These are phyloP conservation scores for Fusarium pseudoanthophilum DNA, from an alignment of 2,329 filamentous ascomycete genomes.

Conservation along the genomic window DNA sequence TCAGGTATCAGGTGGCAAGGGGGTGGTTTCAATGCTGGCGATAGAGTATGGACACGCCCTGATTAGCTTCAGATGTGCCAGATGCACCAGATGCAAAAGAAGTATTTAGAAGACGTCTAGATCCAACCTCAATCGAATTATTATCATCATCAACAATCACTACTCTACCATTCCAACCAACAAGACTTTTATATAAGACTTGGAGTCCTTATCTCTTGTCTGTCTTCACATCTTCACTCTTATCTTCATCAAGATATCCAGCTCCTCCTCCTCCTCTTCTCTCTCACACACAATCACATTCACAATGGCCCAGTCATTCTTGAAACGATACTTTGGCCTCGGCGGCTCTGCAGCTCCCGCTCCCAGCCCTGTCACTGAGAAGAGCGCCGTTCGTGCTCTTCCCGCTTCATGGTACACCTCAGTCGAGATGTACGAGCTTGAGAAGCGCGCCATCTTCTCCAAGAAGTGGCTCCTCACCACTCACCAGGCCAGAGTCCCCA, in stretches of 20 bases:
- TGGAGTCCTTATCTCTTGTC: not conserved
- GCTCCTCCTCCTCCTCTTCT: not conserved
- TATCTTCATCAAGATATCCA: conserved; percentile 13
- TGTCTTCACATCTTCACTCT: not conserved
- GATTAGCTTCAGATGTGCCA: conserved; percentile 27
- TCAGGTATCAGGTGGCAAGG: conserved; percentile 39
- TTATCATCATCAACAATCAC: conserved; percentile 29
- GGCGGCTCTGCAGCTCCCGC: conserved; percentile 37
- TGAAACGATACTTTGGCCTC: conserved; percentile 54
- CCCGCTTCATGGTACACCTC: conserved; percentile 64
- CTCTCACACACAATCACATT: conserved; percentile 12
- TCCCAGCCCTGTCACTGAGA: conserved; percentile 19
- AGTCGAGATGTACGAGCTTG: conserved; percentile 66
- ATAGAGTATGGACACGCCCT: conserved; percentile 22
- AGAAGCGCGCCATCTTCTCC: conserved; percentile 67
- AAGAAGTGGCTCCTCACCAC: conserved; percentile 66
- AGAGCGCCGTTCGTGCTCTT: conserved; percentile 50
- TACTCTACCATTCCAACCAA: conserved; percentile 13
- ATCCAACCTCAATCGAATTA: conserved; percentile 26
- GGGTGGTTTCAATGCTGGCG: conserved; percentile 10
- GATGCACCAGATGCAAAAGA: conserved; percentile 13
- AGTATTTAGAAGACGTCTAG: conserved; percentile 40
- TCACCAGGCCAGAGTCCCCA: conserved; percentile 60
- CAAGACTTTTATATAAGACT: conserved; percentile 31
- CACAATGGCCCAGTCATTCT: conserved; percentile 44